These are phyloP conservation scores for Vigna reflexopilosa DNA, from an alignment of 306 rosid genomes.

Conservation along the genomic window DNA sequence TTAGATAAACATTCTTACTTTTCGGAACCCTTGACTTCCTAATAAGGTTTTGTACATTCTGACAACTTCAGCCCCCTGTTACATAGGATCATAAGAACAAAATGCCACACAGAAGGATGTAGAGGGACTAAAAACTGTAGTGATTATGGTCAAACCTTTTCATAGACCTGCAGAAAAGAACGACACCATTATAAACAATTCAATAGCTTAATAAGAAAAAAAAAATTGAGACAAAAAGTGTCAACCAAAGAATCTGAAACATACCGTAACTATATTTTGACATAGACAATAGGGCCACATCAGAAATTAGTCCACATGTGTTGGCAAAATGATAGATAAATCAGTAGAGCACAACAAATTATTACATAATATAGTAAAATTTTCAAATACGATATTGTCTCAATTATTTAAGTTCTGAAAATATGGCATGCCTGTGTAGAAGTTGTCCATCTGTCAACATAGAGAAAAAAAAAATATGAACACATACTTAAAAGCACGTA, in stretches of 20 bases:
- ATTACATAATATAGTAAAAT: slow-evolving; percentile 11
- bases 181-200: slow-evolving; percentile 41
- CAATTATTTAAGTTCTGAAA: slow-evolving; percentile 27
- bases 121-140: slow-evolving; percentile 42
- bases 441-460: slow-evolving; percentile 95
- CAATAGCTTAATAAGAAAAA: slow-evolving; percentile 39
- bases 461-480: slow-evolving; percentile 36
- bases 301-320: slow-evolving; percentile 51
- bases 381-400: slow-evolving; percentile 32
- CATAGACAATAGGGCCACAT: slow-evolving; percentile 56
- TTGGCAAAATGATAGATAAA: slow-evolving; percentile 49
- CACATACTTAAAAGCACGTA: slow-evolving; percentile 39
- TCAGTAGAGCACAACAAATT: slow-evolving; percentile 45
- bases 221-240: slow-evolving; percentile 7
- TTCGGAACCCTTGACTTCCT: slow-evolving; percentile 91
- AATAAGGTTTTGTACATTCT: slow-evolving; percentile 98
- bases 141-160: slow-evolving; percentile 71
- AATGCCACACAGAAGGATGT: slow-evolving; percentile 31
- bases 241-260: slow-evolving; percentile 41
- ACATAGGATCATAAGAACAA: slow-evolving; percentile 52
- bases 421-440: slow-evolving; percentile 84
- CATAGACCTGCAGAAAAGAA: slow-evolving; percentile 82
- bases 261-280: slow-evolving; percentile 91
- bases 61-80: slow-evolving; percentile 99
- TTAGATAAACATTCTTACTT: slow-evolving; percentile 62